Evolutionary conservation across 495 filamentous ascomycete species (phyloP).

Genomic region (Penicillium canariense): DNA sequence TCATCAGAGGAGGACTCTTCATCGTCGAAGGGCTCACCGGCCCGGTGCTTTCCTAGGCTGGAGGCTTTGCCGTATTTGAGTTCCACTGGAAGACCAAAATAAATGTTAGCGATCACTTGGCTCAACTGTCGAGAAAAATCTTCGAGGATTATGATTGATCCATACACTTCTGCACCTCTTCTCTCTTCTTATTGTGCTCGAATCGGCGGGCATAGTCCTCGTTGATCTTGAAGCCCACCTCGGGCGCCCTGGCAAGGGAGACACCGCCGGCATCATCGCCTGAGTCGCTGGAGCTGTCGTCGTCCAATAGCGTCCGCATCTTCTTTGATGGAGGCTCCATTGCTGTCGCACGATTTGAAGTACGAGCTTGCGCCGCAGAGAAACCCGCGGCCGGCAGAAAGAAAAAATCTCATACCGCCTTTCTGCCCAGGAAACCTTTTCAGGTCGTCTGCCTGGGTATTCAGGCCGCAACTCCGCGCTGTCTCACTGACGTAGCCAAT

Average conservation of each 20-base stretch:
- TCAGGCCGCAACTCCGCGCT: neutral
- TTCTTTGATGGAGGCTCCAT: conserved; percentile 51
- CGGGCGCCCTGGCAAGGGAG: conserved; percentile 32
- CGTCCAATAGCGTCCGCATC: conserved; percentile 44
- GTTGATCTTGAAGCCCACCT: conserved; percentile 73
- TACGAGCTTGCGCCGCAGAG: conserved; percentile 6
- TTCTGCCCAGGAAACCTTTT: neutral
- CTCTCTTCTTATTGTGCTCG: conserved; percentile 94
- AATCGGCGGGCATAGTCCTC: conserved; percentile 85
- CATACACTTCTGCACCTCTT: conserved; percentile 79
- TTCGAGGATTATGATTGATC: conserved; percentile 3
- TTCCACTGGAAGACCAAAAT: conserved; percentile 58
- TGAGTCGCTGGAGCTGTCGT: conserved; percentile 56
- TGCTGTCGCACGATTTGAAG: conserved; percentile 3
- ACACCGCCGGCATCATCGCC: conserved; percentile 52
- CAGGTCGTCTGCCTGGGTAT: conserved; percentile 14
- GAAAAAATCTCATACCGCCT: conserved; percentile 36
- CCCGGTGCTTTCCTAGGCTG: conserved; percentile 31
- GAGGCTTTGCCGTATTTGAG: conserved; percentile 70
- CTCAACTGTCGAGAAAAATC: neutral
- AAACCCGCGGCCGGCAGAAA: conserved; percentile 24
- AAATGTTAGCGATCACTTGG: conserved; percentile 7
- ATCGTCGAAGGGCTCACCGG: conserved; percentile 43
- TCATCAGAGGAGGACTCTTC: conserved; percentile 67
- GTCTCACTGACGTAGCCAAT: conserved; percentile 45